phyloP scores from a whole-genome alignment of 2,329 filamentous ascomycete genomes.

The Lecanicillium sp. region DNA sequence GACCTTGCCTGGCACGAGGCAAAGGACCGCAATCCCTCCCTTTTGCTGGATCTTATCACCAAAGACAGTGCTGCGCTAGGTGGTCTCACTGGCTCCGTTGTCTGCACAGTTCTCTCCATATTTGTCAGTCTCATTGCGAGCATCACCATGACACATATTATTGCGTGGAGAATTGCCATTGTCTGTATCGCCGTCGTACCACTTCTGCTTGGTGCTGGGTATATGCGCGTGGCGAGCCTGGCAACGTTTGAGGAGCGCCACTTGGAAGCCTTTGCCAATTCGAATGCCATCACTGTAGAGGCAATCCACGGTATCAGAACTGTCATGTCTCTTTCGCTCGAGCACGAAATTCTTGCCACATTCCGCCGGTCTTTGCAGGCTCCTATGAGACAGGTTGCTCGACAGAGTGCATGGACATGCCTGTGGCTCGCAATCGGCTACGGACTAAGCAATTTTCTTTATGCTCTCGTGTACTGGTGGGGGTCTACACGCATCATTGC shows the following conservation, averaged over 20 bases:
- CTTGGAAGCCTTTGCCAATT: constrained; percentile 41
- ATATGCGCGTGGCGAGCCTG: constrained; percentile 47
- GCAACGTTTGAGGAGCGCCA: constrained; percentile 41
- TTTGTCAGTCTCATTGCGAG: constrained; percentile 47
- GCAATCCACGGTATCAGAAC: constrained; percentile 45
- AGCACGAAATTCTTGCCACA: constrained; percentile 27
- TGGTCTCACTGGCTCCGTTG: constrained; percentile 49
- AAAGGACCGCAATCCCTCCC: constrained; percentile 34
- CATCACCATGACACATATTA: constrained; percentile 47
- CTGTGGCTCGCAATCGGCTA: not conserved
- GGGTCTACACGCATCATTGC: constrained; percentile 4
- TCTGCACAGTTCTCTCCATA: constrained; percentile 49
- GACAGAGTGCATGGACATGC: not conserved
- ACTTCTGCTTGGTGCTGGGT: constrained; percentile 45
- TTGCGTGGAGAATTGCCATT: constrained; percentile 55
- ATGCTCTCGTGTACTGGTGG: constrained; percentile 6
- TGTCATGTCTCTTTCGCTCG: constrained; percentile 24
- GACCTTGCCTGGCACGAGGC: constrained; percentile 55
- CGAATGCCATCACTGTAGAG: constrained; percentile 43
- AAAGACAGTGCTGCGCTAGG: constrained; percentile 48
- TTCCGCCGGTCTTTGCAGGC: constrained; percentile 25
- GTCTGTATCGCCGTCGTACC: constrained; percentile 49
- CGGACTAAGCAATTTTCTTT: not conserved
- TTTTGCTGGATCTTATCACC: constrained; percentile 49
- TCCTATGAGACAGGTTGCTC: constrained; percentile 18